A percentile compares a stretch with the other conserved stretches of the same genome.
Conservation (phyloP, 2,329 filamentous ascomycete species). For the Alternaria tenuissima region DNA sequence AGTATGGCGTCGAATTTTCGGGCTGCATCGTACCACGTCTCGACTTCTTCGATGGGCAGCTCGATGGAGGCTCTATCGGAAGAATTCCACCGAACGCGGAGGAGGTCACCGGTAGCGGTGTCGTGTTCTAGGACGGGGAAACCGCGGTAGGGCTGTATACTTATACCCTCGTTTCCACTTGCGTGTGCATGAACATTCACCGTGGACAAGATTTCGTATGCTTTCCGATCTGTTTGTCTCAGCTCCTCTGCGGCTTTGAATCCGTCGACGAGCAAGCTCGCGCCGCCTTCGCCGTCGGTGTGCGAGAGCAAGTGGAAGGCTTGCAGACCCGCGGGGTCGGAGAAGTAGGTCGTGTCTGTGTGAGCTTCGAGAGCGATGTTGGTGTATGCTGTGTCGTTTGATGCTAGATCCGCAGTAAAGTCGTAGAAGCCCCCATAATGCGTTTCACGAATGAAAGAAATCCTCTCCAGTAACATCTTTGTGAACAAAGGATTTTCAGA, state of each 20-base stretch:
- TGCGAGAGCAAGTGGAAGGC: constrained; percentile 92
- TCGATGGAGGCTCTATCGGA: constrained; percentile 80
- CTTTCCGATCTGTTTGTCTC: constrained; percentile 59
- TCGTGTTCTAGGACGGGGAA: constrained; percentile 77
- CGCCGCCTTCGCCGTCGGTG: constrained; percentile 73
- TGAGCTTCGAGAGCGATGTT: constrained; percentile 82
- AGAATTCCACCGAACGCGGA: constrained; percentile 90
- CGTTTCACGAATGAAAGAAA: constrained; percentile 86
- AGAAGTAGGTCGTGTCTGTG: constrained; percentile 97
- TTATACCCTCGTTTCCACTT: constrained; percentile 84
- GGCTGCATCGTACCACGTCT: constrained; percentile 81
- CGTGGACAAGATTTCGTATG: constrained; percentile 66
- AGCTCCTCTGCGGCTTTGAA: constrained; percentile 75
- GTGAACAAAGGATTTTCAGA: constrained; percentile 63
- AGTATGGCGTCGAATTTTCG: constrained; percentile 76
- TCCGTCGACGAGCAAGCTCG: constrained; percentile 85
- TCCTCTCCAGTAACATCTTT: constrained; percentile 76
- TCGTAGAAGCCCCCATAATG: constrained; percentile 90
- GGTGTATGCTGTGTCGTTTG: constrained; percentile 92
- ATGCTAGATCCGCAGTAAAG: constrained; percentile 86
- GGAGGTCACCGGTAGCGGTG: constrained; percentile 54
- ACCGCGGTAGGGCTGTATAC: constrained; percentile 73
- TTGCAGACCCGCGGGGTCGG: constrained; percentile 88
- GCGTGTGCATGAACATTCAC: constrained; percentile 78
- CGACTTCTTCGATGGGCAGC: constrained; percentile 60